Percentiles rank a stretch among this genome's conserved stretches.
These are phyloP conservation scores for Diplotaxis tenuifolia DNA, from an alignment of 345 rosid genomes.

Conservation along the genomic window DNA sequence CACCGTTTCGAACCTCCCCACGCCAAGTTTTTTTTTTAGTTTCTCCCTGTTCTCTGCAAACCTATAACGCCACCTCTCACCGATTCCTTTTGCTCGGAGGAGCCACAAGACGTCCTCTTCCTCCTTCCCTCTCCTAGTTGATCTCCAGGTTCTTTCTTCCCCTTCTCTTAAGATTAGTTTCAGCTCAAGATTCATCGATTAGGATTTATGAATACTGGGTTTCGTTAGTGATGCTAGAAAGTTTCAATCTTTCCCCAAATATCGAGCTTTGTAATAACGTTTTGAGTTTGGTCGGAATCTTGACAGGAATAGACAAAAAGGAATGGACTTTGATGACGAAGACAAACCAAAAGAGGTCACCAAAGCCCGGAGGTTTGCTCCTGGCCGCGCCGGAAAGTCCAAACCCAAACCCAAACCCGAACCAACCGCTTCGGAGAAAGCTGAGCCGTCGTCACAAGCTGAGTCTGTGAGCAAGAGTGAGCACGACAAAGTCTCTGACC, in stretches of 20 bases:
- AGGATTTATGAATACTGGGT: background rate
- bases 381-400: slow-evolving; percentile 41
- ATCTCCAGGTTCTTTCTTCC: background rate
- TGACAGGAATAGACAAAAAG: slow-evolving; percentile 10
- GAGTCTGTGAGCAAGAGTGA: slow-evolving; percentile 32
- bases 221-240: background rate
- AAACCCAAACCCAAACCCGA: slow-evolving; percentile 43
- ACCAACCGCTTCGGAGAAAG: slow-evolving; percentile 17
- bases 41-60: background rate
- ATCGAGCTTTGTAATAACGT: background rate
- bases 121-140: background rate
- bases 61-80: background rate
- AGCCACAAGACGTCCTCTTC: background rate
- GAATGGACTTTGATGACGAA: slow-evolving; percentile 72
- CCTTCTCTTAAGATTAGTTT: background rate
- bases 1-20: background rate
- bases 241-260: background rate
- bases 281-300: background rate
- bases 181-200: background rate
- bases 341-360: slow-evolving; percentile 43
- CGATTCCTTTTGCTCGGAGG: background rate
- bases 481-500: slow-evolving; percentile 27
- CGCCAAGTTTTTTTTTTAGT: background rate
- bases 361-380: slow-evolving; percentile 58
- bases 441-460: slow-evolving; percentile 10